These are phyloP conservation scores for Colletotrichum spinosum DNA, from an alignment of 2,329 filamentous ascomycete species.

Conservation along the genomic window DNA sequence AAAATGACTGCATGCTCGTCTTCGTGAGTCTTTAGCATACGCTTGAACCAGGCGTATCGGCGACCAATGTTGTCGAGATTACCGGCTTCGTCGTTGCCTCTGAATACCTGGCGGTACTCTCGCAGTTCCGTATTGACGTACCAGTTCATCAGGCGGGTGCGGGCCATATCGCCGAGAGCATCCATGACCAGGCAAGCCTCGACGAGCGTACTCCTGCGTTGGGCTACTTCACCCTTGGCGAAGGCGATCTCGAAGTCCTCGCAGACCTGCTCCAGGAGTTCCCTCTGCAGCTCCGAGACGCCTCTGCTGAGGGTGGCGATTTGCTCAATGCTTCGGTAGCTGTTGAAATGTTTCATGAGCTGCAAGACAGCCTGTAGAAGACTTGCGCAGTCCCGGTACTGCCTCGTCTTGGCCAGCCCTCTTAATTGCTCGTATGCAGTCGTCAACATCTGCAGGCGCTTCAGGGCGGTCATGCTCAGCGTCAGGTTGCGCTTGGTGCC, in stretches of 20 bases:
- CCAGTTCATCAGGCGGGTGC: conserved; percentile 88
- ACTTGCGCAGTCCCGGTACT: conserved; percentile 95
- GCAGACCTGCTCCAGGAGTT: conserved; percentile 96
- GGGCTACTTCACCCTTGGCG: conserved; percentile 83
- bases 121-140: conserved; percentile 97
- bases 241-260: conserved; percentile 98
- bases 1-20: conserved; percentile 92
- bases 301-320: conserved; percentile 93
- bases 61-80: conserved; percentile 96
- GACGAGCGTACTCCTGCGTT: conserved; percentile 76
- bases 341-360: conserved; percentile 98
- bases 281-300: conserved; percentile 91
- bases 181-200: conserved; percentile 97
- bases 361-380: conserved; percentile 95
- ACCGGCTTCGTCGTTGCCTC: conserved; percentile 95
- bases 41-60: conserved; percentile 95
- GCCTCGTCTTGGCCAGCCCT: conserved; percentile 83
- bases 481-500: conserved; percentile 97
- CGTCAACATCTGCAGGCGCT: conserved; percentile 97
- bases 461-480: conserved; percentile 96
- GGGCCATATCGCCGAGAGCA: conserved; percentile 88
- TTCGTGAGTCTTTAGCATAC: conserved; percentile 95
- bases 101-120: conserved; percentile 95
- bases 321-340: conserved; percentile 96
- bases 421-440: conserved; percentile 98